Conservation (phyloP, 495 filamentous ascomycete species). For the Durotheca rogersii region DNA sequence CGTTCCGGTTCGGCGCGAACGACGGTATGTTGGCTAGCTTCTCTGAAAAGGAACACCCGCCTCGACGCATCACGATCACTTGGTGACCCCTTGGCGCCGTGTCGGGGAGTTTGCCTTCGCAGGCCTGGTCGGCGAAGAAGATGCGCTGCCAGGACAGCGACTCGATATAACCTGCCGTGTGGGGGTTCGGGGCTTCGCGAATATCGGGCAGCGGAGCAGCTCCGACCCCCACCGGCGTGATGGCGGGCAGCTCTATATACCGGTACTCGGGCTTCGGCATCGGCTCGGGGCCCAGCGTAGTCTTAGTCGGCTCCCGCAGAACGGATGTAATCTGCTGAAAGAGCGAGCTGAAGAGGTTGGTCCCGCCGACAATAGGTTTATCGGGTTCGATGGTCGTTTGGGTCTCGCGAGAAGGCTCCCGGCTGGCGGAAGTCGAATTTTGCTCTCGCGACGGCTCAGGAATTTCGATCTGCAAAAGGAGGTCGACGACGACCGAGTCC, state of each 20-base stretch:
- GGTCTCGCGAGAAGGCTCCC: constrained; percentile 10
- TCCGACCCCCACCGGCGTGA: constrained; percentile 71
- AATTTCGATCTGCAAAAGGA: constrained; percentile 45
- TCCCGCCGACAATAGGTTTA: constrained; percentile 32
- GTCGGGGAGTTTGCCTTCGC: constrained; percentile 61
- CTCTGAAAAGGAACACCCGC: constrained; percentile 78
- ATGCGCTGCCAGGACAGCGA: constrained; percentile 65
- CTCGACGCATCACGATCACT: constrained; percentile 79
- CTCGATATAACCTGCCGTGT: constrained; percentile 38
- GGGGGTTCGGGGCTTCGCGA: constrained; percentile 53
- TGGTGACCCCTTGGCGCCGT: constrained; percentile 65
- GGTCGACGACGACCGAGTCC: constrained; percentile 69
- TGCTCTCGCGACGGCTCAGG: constrained; percentile 9
- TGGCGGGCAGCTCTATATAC: constrained; percentile 61
- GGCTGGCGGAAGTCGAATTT: constrained; percentile 31
- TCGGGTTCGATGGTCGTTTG: constrained; percentile 40
- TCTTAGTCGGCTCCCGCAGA: constrained; percentile 49
- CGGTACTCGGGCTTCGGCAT: constrained; percentile 36
- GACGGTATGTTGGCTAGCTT: constrained; percentile 84
- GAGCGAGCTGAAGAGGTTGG: constrained; percentile 57
- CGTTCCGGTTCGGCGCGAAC: constrained; percentile 57
- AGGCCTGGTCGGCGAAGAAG: constrained; percentile 70
- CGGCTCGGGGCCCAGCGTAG: constrained; percentile 34
- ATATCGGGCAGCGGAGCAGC: constrained; percentile 72
- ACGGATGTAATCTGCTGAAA: constrained; percentile 59